Evolutionary conservation across 2,329 filamentous ascomycete genomes (phyloP).

Genomic region (Aspergillus fischeri): DNA sequence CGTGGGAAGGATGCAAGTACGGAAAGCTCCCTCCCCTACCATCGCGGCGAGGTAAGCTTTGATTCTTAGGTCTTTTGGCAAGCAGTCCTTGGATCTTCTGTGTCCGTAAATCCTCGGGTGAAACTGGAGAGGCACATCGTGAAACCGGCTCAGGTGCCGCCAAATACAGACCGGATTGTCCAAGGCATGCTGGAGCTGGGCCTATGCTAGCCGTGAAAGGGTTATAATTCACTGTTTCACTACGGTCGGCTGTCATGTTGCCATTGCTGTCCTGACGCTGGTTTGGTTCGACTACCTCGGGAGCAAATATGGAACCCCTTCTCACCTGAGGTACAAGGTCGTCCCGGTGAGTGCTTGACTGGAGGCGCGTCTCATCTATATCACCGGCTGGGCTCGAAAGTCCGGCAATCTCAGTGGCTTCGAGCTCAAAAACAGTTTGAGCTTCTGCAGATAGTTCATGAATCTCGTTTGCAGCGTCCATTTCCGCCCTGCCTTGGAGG

Average conservation of each 20-base stretch:
- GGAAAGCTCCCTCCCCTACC: slow-evolving; percentile 25
- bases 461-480: slow-evolving; percentile 28
- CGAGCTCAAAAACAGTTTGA: slow-evolving; percentile 36
- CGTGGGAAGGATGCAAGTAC: slow-evolving; percentile 51
- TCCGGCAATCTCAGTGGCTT: slow-evolving; percentile 27
- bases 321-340: slow-evolving; percentile 31
- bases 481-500: slow-evolving; percentile 21
- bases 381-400: neutral
- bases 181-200: no score
- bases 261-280: slow-evolving; percentile 11
- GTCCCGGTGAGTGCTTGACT: slow-evolving; percentile 17
- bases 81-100: slow-evolving; percentile 37
- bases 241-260: neutral
- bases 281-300: slow-evolving; percentile 39
- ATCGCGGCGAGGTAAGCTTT: slow-evolving; percentile 25
- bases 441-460: slow-evolving; percentile 32
- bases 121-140: slow-evolving; percentile 16
- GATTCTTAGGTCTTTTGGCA: slow-evolving; percentile 33
- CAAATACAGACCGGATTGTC: neutral
- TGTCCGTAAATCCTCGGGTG: slow-evolving; percentile 22
- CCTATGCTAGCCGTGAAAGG: neutral
- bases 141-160: slow-evolving; percentile 8
- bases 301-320: slow-evolving; percentile 44
- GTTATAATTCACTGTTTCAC: slow-evolving; percentile 4
- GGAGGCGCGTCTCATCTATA: neutral